These are phyloP conservation scores for Calonectria leucothoes DNA, from an alignment of 2,329 filamentous ascomycete genomes.

Conservation along the genomic window DNA sequence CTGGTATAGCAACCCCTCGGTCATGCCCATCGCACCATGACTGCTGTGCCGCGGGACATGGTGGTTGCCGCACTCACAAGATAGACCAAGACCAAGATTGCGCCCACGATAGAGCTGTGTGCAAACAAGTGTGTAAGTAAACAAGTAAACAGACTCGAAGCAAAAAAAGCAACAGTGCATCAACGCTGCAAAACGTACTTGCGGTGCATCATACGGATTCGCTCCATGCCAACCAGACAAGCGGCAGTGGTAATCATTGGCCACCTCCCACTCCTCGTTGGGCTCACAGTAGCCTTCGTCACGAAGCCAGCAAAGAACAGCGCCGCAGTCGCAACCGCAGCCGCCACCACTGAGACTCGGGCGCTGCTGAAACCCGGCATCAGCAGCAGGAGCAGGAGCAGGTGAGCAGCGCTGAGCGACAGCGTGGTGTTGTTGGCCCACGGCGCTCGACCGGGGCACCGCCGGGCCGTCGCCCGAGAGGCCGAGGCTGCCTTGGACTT, in stretches of 20 bases:
- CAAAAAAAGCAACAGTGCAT: too few relatives aligned
- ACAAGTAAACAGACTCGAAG: neutral
- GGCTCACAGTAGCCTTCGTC: neutral
- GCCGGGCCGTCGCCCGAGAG: neutral
- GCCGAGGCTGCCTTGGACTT: slow-evolving; percentile 16
- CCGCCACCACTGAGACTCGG: neutral
- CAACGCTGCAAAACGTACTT: neutral
- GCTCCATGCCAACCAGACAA: neutral
- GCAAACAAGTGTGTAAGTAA: neutral
- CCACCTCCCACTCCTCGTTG: neutral
- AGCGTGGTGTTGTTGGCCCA: neutral
- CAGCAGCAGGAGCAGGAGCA: neutral
- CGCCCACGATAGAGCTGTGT: neutral
- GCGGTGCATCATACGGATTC: neutral
- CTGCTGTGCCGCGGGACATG: neutral
- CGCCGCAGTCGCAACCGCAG: neutral
- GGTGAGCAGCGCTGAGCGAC: too few relatives aligned
- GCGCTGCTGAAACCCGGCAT: neutral
- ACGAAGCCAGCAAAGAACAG: neutral
- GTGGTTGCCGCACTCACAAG: neutral
- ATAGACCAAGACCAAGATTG: too few relatives aligned
- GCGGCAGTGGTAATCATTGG: neutral
- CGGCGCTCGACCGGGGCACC: neutral
- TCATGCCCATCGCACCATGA: neutral
- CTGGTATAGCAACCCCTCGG: neutral